These are phyloP conservation scores for Nakaseomyces glabratus DNA, from an alignment of 1,139 yeast species.

Conservation along the genomic window DNA sequence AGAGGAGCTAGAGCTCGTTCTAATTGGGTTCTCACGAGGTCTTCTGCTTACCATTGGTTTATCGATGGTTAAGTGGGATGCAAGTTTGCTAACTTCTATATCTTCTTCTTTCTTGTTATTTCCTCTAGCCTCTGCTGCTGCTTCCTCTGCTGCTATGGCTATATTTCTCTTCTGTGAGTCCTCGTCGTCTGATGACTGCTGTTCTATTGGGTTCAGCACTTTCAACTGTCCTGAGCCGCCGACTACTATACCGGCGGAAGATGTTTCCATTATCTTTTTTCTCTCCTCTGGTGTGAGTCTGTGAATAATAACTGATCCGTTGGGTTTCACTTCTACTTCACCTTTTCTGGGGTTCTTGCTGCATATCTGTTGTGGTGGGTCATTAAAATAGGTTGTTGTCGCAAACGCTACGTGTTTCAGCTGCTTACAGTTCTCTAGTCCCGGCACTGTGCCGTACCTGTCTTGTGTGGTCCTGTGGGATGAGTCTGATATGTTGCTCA, in stretches of 20 bases:
- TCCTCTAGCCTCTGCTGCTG: constrained; percentile 33
- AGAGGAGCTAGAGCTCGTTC: constrained; percentile 20
- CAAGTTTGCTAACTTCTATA: constrained; percentile 37
- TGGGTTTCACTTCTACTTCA: constrained; percentile 54
- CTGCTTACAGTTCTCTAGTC: constrained; percentile 36
- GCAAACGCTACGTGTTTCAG: constrained; percentile 67
- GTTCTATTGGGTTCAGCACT: constrained; percentile 23
- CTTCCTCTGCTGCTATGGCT: constrained; percentile 31
- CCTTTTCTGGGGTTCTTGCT: constrained; percentile 58
- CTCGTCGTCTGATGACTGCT: constrained; percentile 11
- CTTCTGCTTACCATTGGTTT: constrained; percentile 42
- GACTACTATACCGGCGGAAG: constrained; percentile 67
- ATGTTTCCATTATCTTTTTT: constrained; percentile 41
- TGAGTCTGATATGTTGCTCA: constrained; percentile 9
- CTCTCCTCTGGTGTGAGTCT: constrained; percentile 57
- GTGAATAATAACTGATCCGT: constrained; percentile 53
- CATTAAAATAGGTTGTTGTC: constrained; percentile 59
- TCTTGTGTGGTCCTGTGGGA: constrained; percentile 9
- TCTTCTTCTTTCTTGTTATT: constrained; percentile 36
- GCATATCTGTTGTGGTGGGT: constrained; percentile 66
- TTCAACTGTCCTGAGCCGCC: constrained; percentile 69
- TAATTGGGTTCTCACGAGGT: constrained; percentile 12
- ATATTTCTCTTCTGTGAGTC: constrained; percentile 22
- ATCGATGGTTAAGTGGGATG: constrained; percentile 39
- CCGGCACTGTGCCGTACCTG: constrained; percentile 31